Conservation (phyloP, 2,329 filamentous ascomycete genomes). For the Xylariaceae sp. region DNA sequence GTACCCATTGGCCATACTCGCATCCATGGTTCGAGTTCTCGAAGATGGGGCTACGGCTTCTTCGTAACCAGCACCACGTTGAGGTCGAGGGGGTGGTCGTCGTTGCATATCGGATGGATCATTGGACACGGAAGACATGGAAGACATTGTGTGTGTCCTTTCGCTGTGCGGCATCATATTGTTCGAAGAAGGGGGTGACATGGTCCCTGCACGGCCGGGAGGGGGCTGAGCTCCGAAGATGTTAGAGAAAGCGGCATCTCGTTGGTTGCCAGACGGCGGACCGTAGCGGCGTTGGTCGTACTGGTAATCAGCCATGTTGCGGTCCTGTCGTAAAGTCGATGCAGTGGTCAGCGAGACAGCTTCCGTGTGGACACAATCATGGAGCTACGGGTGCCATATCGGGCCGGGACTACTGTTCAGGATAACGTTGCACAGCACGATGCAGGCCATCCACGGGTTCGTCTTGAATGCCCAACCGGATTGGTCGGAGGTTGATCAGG, state of each 20-base stretch:
- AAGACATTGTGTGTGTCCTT: slow-evolving; percentile 81
- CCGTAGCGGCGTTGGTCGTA: slow-evolving; percentile 63
- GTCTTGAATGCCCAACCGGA: not conserved
- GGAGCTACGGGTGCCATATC: slow-evolving; percentile 12
- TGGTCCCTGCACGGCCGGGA: slow-evolving; percentile 90
- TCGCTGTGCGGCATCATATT: slow-evolving; percentile 63
- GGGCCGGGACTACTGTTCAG: slow-evolving; percentile 1
- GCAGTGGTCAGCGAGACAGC: slow-evolving; percentile 32
- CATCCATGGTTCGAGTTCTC: slow-evolving; percentile 53
- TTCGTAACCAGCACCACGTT: slow-evolving; percentile 45
- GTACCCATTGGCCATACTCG: slow-evolving; percentile 58
- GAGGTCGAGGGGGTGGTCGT: slow-evolving; percentile 63
- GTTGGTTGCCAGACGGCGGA: slow-evolving; percentile 66
- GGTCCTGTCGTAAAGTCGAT: slow-evolving; percentile 48
- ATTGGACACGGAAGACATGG: slow-evolving; percentile 67
- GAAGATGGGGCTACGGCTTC: slow-evolving; percentile 46
- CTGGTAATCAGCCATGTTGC: slow-evolving; percentile 65
- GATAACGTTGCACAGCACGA: slow-evolving; percentile 24
- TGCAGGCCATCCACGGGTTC: not conserved
- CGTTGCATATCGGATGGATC: slow-evolving; percentile 61
- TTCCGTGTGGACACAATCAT: slow-evolving; percentile 14
- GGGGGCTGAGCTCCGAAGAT: slow-evolving; percentile 91
- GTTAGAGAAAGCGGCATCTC: slow-evolving; percentile 94
- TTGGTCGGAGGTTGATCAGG: slow-evolving; percentile 10
- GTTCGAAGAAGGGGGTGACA: slow-evolving; percentile 77